These are phyloP conservation scores for Ophiostoma himal-ulmi DNA, from an alignment of 2,329 filamentous ascomycete species.

Conservation along the genomic window DNA sequence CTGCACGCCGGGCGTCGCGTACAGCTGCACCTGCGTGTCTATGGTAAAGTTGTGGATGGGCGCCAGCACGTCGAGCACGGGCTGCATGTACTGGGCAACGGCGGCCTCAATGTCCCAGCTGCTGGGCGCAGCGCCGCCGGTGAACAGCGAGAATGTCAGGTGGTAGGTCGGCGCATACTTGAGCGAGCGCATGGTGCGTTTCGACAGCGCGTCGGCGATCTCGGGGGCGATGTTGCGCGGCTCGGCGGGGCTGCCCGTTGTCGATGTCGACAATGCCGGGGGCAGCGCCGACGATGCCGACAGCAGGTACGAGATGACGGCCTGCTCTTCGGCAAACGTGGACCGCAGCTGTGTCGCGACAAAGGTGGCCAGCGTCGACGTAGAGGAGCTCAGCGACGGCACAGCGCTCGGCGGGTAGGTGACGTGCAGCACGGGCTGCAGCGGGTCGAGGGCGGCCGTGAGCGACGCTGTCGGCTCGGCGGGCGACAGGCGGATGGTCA, in stretches of 20 bases:
- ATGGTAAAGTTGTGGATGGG: conserved; percentile 92
- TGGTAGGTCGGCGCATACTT: conserved; percentile 94
- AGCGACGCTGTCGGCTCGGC: conserved; percentile 53
- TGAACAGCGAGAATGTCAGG: conserved; percentile 91
- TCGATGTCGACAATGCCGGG: neutral
- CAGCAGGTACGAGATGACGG: conserved; percentile 71
- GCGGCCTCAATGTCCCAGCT: conserved; percentile 88
- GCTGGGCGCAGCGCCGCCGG: conserved; percentile 67
- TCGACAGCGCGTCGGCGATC: conserved; percentile 51
- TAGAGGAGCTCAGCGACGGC: conserved; percentile 60
- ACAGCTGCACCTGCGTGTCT: conserved; percentile 92
- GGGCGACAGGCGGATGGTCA: conserved; percentile 65
- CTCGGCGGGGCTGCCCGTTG: conserved; percentile 22
- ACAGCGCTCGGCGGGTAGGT: conserved; percentile 66
- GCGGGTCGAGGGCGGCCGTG: conserved; percentile 57
- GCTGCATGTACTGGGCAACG: conserved; percentile 72
- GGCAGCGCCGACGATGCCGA: conserved; percentile 52
- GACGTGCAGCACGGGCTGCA: conserved; percentile 67
- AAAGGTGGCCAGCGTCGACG: conserved; percentile 68
- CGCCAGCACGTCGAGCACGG: conserved; percentile 70
- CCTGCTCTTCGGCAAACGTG: conserved; percentile 82
- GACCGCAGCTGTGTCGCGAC: conserved; percentile 71
- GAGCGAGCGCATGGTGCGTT: conserved; percentile 75
- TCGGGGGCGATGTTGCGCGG: conserved; percentile 46
- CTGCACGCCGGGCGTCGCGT: conserved; percentile 65